Conservation (phyloP, 495 filamentous ascomycete genomes). For the Podospora pseudocomata region DNA sequence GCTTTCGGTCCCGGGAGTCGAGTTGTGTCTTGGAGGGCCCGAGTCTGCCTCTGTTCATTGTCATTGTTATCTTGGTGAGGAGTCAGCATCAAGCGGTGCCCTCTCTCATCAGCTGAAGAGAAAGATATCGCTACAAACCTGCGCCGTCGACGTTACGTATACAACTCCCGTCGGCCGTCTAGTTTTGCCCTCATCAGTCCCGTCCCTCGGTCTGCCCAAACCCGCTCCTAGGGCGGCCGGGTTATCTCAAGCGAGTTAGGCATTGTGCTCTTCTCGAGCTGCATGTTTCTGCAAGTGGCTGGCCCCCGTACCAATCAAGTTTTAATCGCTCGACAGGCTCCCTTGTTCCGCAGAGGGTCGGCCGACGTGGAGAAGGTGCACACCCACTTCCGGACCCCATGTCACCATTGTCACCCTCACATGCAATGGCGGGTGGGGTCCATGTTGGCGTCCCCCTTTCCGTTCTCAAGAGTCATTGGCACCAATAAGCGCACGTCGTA, state of each 20-base stretch:
- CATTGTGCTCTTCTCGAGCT: constrained; percentile 23
- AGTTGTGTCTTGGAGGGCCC: not conserved
- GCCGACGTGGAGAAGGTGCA: constrained; percentile 26
- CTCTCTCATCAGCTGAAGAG: not conserved
- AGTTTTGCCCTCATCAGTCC: constrained; percentile 14
- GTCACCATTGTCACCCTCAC: constrained; percentile 24
- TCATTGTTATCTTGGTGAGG: not conserved
- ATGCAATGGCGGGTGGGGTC: constrained; percentile 30
- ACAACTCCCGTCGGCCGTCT: constrained; percentile 1
- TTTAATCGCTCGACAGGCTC: constrained; percentile 36
- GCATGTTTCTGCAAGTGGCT: constrained; percentile 27
- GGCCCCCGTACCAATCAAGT: constrained; percentile 32
- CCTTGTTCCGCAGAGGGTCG: constrained; percentile 25
- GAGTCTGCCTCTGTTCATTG: not conserved
- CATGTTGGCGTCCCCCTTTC: constrained; percentile 28
- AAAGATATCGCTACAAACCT: not conserved
- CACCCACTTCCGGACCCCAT: constrained; percentile 24
- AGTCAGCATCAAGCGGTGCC: constrained; percentile 2
- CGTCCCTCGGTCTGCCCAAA: constrained; percentile 9
- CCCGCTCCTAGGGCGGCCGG: constrained; percentile 16
- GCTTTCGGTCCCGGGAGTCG: constrained; percentile 12
- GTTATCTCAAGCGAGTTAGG: constrained; percentile 23
- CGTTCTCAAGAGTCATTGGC: constrained; percentile 26
- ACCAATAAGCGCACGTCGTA: constrained; percentile 41
- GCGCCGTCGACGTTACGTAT: not conserved